A percentile compares a stretch with the other conserved stretches of the same genome.
Conservation (phyloP, 169 alveolate genomes). For the Toxoplasma gondii region DNA sequence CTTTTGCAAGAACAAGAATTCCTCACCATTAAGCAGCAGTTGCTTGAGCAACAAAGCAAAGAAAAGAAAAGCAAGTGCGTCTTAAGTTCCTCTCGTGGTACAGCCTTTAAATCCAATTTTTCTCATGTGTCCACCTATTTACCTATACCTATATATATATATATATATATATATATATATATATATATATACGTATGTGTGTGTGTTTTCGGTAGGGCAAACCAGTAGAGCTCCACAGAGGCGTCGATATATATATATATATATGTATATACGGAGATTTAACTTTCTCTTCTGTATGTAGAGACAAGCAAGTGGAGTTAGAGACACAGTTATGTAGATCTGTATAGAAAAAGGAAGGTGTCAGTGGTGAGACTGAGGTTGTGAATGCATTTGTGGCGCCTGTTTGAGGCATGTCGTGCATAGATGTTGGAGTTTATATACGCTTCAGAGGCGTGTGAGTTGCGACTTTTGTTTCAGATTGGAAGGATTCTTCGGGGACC, state of each 20-base stretch:
- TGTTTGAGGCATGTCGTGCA: not conserved
- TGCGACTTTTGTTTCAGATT: slow-evolving; percentile 40
- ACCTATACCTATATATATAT: not conserved
- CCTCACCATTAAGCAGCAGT: slow-evolving; percentile 59
- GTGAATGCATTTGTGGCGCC: not conserved
- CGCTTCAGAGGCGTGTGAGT: not conserved
- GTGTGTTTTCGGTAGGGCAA: not conserved
- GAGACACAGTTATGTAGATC: not conserved
- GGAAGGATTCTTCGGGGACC: slow-evolving; percentile 64
- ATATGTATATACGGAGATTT: not conserved
- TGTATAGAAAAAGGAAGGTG: not conserved
- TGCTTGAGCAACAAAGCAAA: slow-evolving; percentile 56
- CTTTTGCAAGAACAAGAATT: slow-evolving; percentile 73
- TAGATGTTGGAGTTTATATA: not conserved
- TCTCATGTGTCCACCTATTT: not conserved
- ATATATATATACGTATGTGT: not conserved
- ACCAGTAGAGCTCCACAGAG: too few relatives aligned
- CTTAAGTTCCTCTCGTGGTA: not conserved
- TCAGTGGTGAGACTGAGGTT: not conserved
- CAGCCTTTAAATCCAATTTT: not conserved
- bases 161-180: not conserved
- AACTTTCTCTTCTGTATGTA: not conserved
- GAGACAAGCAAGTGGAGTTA: not conserved
- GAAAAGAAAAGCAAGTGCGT: slow-evolving; percentile 48
- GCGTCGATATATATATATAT: not conserved